Base-by-base conservation (phyloP, 345 rosid species). In the Aegle marmelos region DNA sequence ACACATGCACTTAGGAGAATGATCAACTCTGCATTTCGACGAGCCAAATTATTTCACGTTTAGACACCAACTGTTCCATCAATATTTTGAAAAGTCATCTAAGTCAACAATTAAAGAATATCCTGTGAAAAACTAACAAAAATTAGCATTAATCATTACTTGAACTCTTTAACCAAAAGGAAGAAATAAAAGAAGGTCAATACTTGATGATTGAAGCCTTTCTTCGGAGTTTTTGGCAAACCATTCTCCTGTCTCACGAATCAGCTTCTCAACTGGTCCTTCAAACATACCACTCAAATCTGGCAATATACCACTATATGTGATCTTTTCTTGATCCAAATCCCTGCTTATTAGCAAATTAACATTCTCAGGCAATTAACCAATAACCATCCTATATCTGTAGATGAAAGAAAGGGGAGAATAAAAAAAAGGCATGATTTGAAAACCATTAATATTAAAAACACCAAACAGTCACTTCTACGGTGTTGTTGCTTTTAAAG, bases 231-330 rank as follows among this genome's bases (percentile, higher is more conserved):
- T 80, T 28, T 25, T 76, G 0, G 80, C 80, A 36, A 95, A 48
- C 87, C 91, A 84, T 83, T 92, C 92, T 22, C 99, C 97, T 0
- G 88, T 86, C 84, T 93, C 89, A 7, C 98, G 83, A 19, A 95
- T 86, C 86, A 86, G 86, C 87, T 85, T 91, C 88, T 92, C 93
- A 17, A 89, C 56, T 7, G 83, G 68, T 6, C 91, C 83, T 79
- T 95, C 97, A 60, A 87, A 80, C 30, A 74, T 73, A 67, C 85
- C 82, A 57, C 81, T 79, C 25, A 83, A 78, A 19, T 86, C 80
- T 10, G 93, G 88, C 68, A 88, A 70, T 57, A 90, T 73, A 68
- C 88, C 94, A 76, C 84, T 84, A 21, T 89, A 82, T 2, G 81
- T 79, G 2, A 93, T 83, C 68, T 82, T 86, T 75, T 81, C 78